A percentile compares a stretch with the other conserved stretches of the same genome.
Evolutionary conservation across 306 rosid species (phyloP).

Genomic region (Pterocarpus macrocarpus): DNA sequence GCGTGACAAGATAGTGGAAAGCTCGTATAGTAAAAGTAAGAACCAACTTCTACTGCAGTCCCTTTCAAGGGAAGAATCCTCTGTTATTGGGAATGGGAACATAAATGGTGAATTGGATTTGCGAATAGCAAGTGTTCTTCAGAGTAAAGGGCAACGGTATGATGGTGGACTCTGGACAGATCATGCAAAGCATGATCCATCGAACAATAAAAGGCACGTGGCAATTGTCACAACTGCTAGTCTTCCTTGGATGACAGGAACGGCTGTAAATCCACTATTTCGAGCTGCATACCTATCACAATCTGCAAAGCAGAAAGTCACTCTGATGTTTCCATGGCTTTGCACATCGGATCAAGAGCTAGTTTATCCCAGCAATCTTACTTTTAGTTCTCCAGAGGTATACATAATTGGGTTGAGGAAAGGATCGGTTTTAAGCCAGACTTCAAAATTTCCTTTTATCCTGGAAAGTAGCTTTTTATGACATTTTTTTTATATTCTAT

Average conservation of each 20-base stretch:
- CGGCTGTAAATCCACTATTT: conserved; percentile 95
- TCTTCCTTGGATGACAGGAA: conserved; percentile 99
- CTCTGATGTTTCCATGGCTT: conserved; percentile 96
- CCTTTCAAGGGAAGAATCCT: conserved; percentile 67
- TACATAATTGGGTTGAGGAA: conserved; percentile 98
- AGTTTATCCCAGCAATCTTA: conserved; percentile 81
- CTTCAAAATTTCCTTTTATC: conserved; percentile 93
- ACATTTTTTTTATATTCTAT: conserved; percentile 31
- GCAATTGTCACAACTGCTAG: conserved; percentile 98
- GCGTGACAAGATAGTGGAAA: conserved; percentile 90
- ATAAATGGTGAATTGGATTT: conserved; percentile 78
- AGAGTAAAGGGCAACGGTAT: conserved; percentile 87
- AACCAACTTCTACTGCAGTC: conserved; percentile 68
- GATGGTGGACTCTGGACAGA: conserved; percentile 94
- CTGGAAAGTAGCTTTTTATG: conserved; percentile 75
- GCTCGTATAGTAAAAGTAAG: conserved; percentile 83
- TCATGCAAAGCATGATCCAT: conserved; percentile 66
- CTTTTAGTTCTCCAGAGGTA: conserved; percentile 89
- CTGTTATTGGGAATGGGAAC: conserved; percentile 71
- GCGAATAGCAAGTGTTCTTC: conserved; percentile 93
- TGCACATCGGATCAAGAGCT: conserved; percentile 88
- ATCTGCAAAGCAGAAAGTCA: conserved; percentile 80
- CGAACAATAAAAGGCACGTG: conserved; percentile 73
- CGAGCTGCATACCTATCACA: conserved; percentile 95
- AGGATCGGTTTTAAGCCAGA: conserved; percentile 91